phyloP scores from a whole-genome alignment of 176 grass and related monocot genomes.

The Aegilops sharonensis region DNA sequence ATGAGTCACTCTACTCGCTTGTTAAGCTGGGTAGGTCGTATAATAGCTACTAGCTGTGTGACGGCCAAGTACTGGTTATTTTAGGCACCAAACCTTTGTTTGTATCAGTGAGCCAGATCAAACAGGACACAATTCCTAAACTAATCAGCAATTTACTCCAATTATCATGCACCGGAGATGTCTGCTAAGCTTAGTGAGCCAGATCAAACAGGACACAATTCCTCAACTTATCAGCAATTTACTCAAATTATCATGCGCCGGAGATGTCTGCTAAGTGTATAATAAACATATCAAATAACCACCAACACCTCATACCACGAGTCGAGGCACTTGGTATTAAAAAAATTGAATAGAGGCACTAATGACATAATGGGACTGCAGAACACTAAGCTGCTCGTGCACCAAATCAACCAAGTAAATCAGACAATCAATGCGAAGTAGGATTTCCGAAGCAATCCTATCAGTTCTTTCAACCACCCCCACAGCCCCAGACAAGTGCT shows the following conservation, averaged over 20 bases:
- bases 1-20: background rate
- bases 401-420: slow-evolving; percentile 3
- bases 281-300: background rate
- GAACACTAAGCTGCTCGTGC: background rate
- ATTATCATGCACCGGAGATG: background rate
- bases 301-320: background rate
- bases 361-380: background rate
- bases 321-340: background rate
- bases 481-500: background rate
- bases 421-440: background rate
- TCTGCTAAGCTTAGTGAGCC: background rate
- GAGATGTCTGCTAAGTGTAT: background rate
- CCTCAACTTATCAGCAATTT: background rate
- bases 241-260: background rate
- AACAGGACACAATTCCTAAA: background rate
- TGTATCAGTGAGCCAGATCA: background rate
- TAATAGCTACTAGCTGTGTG: background rate
- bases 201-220: background rate
- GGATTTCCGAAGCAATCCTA: background rate
- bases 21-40: background rate
- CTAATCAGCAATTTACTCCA: background rate
- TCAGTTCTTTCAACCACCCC: background rate
- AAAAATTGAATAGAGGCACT: background rate
- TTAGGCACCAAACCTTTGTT: background rate
- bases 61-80: background rate